These are phyloP conservation scores for Hypoxylon lienhwacheense DNA, from an alignment of 495 filamentous ascomycete genomes.

Conservation along the genomic window DNA sequence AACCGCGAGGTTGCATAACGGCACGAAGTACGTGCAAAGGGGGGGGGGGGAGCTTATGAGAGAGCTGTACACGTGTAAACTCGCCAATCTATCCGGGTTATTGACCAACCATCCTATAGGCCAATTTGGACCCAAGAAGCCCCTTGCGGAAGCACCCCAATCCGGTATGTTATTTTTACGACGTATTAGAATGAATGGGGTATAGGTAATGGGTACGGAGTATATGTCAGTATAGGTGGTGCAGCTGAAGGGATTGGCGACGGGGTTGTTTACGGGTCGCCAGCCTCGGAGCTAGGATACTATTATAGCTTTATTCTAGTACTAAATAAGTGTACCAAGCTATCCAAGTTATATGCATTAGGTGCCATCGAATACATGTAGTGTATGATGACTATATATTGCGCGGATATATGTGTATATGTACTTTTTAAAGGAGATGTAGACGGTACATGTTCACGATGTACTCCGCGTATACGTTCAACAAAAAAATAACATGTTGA, in stretches of 20 bases:
- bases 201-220: too few relatives aligned
- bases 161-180: conserved; percentile 16
- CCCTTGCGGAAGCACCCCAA: conserved; percentile 20
- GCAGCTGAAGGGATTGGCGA: conserved; percentile 15
- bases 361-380: too few relatives aligned
- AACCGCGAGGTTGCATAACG: conserved; percentile 13
- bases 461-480: too few relatives aligned
- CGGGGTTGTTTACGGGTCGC: conserved; percentile 4
- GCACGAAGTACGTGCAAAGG: conserved; percentile 2
- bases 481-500: too few relatives aligned
- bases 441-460: too few relatives aligned
- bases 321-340: too few relatives aligned
- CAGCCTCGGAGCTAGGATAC: conserved; percentile 4
- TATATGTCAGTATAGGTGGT: conserved; percentile 2
- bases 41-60: conserved; percentile 6
- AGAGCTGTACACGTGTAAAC: conserved; percentile 30
- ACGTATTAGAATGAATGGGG: too few relatives aligned
- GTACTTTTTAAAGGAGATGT: too few relatives aligned
- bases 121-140: conserved; percentile 5
- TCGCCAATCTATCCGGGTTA: conserved; percentile 26
- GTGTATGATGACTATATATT: too few relatives aligned
- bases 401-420: too few relatives aligned
- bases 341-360: too few relatives aligned
- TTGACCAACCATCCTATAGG: conserved; percentile 9
- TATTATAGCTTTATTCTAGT: too few relatives aligned